phyloP scores from a whole-genome alignment of 805 yeast genomes.

The Millerozyma acaciae region DNA sequence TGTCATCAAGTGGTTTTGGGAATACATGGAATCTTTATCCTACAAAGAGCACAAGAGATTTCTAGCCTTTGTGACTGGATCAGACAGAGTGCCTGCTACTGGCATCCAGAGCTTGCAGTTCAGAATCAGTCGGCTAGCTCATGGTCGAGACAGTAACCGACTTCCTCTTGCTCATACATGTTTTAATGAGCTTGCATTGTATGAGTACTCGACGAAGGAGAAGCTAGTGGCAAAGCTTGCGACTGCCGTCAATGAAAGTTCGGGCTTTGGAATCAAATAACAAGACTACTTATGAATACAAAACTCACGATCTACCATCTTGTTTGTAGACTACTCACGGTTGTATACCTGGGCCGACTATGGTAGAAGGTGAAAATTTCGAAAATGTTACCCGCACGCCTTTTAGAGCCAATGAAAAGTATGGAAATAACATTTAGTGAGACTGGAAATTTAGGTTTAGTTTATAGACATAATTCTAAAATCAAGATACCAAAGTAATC shows the following conservation, averaged over 20 bases:
- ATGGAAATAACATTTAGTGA: constrained; percentile 10
- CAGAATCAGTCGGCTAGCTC: constrained; percentile 51
- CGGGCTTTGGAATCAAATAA: constrained; percentile 79
- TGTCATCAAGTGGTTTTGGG: constrained; percentile 85
- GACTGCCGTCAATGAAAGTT: constrained; percentile 72
- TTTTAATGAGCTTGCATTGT: constrained; percentile 82
- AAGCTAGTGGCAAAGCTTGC: constrained; percentile 54
- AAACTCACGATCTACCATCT: too few species aligned
- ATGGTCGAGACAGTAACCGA: constrained; percentile 37
- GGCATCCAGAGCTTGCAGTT: constrained; percentile 77
- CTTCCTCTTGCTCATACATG: constrained; percentile 92
- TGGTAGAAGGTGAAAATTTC: neutral
- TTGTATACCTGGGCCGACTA: too few species aligned
- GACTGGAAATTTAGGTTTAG: constrained; percentile 1
- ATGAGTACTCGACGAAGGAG: constrained; percentile 55
- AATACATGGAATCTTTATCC: constrained; percentile 49
- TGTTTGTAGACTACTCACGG: neutral
- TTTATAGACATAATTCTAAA: neutral
- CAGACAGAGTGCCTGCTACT: constrained; percentile 89
- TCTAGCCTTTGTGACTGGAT: constrained; percentile 79
- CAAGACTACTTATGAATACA: too few species aligned
- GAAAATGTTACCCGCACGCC: constrained; percentile 6
- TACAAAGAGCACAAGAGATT: constrained; percentile 55
- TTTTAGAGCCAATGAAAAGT: constrained; percentile 11
- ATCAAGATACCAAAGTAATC: neutral